These are phyloP conservation scores for Lichtheimia hyalospora DNA, from an alignment of 371 early-diverging fungal genomes.

Conservation along the genomic window DNA sequence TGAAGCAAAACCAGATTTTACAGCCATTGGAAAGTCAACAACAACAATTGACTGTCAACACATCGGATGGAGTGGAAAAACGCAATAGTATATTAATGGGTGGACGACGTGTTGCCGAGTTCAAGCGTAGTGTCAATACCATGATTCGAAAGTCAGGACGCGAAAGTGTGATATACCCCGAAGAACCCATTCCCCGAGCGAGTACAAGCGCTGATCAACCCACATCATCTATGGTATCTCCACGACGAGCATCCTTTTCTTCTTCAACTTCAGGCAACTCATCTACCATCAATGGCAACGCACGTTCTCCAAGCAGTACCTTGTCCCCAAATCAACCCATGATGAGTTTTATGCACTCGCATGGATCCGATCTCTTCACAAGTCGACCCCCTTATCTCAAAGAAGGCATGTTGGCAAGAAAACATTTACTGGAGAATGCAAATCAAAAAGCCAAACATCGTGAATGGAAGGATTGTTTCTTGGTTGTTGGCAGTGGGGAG, in stretches of 20 bases:
- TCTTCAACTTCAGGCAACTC: conserved; percentile 20
- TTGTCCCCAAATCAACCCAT: conserved; percentile 21
- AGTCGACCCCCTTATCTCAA: conserved; percentile 54
- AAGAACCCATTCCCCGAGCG: conserved; percentile 6
- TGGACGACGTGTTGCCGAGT: conserved; percentile 15
- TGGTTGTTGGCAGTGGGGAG: conserved; percentile 74
- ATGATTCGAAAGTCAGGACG: conserved; percentile 22
- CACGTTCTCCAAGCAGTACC: background rate
- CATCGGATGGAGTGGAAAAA: conserved; percentile 5
- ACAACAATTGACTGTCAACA: conserved; percentile 1
- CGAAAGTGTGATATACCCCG: conserved; percentile 18
- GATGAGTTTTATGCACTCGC: conserved; percentile 24
- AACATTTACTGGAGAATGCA: conserved; percentile 76
- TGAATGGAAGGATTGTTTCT: conserved; percentile 81
- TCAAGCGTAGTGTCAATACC: conserved; percentile 21
- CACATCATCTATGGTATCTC: conserved; percentile 13
- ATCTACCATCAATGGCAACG: conserved; percentile 3
- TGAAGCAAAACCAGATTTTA: conserved; percentile 74
- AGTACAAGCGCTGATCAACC: conserved; percentile 18
- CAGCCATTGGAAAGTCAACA: conserved; percentile 47
- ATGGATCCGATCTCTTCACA: conserved; percentile 24
- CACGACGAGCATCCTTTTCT: conserved; percentile 21
- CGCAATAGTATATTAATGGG: conserved; percentile 18
- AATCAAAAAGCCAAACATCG: conserved; percentile 82
- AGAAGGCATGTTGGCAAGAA: conserved; percentile 83